Evolutionary conservation across 768 basidiomycete genomes (phyloP).

Genomic region (Tulasnella sp.): DNA sequence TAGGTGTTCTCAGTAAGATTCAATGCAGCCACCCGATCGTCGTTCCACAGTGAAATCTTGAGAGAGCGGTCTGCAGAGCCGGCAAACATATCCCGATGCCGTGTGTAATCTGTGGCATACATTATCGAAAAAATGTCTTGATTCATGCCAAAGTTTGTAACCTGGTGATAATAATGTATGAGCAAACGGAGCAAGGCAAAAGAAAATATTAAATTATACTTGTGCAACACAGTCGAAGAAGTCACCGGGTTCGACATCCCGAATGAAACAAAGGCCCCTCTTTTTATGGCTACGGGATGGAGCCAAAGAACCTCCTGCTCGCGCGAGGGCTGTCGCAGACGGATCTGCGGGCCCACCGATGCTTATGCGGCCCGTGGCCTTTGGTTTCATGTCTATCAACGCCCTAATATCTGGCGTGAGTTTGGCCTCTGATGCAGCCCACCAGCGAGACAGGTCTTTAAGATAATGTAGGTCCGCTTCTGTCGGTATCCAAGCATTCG

Average conservation of each 20-base stretch:
- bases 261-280: not conserved
- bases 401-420: too few relatives aligned
- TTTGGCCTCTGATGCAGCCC: too few relatives aligned
- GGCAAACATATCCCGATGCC: not conserved
- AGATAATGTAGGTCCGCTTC: not conserved
- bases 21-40: not conserved
- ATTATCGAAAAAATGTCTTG: not conserved
- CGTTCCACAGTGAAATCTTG: not conserved
- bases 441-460: too few relatives aligned
- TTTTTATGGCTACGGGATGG: not conserved
- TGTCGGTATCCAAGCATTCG: constrained; percentile 2
- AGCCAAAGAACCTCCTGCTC: too few relatives aligned
- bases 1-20: not conserved
- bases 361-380: too few relatives aligned
- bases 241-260: not conserved
- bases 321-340: too few relatives aligned
- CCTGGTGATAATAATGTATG: not conserved
- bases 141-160: not conserved
- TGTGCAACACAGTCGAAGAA: not conserved
- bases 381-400: too few relatives aligned
- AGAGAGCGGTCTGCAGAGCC: not conserved
- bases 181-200: not conserved
- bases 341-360: too few relatives aligned
- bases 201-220: not conserved
- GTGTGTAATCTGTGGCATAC: not conserved